Percentiles rank a stretch among this genome's conserved stretches.
These are phyloP conservation scores for Solanum chilense DNA, from an alignment of 257 asterid genomes.

Conservation along the genomic window DNA sequence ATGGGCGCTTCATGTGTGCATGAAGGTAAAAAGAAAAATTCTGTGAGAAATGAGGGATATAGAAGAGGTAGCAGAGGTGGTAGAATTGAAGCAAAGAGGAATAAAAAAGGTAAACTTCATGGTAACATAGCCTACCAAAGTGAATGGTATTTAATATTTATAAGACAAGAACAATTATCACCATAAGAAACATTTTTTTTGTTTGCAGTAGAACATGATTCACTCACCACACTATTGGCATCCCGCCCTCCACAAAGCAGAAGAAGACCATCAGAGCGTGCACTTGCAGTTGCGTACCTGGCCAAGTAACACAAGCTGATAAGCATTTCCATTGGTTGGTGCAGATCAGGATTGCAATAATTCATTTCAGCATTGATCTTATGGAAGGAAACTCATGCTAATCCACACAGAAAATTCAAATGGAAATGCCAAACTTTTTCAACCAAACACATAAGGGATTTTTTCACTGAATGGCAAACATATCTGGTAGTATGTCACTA, in stretches of 20 bases:
- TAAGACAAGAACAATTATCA: not conserved
- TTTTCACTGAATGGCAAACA: not conserved
- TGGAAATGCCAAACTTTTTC: not conserved
- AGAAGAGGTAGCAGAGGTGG: not conserved
- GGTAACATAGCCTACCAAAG: not conserved
- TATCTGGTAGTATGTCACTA: not conserved
- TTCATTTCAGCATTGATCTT: not conserved
- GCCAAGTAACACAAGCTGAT: slow-evolving; percentile 7
- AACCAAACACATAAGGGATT: not conserved
- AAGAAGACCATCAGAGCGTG: slow-evolving; percentile 99
- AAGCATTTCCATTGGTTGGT: not conserved
- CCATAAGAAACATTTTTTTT: not conserved
- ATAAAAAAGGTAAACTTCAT: not conserved
- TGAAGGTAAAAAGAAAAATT: not conserved
- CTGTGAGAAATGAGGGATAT: not conserved
- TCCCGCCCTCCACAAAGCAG: slow-evolving; percentile 99
- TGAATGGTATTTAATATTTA: not conserved
- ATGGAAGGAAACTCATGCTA: not conserved
- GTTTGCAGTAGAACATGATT: not conserved
- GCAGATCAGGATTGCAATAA: not conserved
- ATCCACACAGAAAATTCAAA: not conserved
- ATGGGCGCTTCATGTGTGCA: not conserved
- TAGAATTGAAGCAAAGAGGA: not conserved
- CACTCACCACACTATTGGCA: slow-evolving; percentile 93
- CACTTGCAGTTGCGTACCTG: slow-evolving; percentile 99